Evolutionary conservation across 805 yeast genomes (phyloP).

Genomic region (Osmozyma mogii): DNA sequence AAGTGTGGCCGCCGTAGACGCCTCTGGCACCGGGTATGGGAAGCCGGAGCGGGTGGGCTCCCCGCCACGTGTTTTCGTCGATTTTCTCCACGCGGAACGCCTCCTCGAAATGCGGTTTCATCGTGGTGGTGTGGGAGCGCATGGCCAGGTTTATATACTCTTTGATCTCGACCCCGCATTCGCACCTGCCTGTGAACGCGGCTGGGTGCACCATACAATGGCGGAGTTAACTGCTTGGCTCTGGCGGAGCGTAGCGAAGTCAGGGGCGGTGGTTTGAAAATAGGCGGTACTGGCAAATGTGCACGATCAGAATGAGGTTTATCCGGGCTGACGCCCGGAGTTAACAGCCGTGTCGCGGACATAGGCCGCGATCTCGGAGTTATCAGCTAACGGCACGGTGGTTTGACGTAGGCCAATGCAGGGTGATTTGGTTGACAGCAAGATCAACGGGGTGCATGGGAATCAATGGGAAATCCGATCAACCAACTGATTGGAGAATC

Average conservation of each 20-base stretch:
- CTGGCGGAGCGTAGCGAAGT: background rate
- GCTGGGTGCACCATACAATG: background rate
- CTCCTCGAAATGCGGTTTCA: constrained; percentile 12
- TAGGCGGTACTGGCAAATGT: background rate
- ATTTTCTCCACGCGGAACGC: constrained; percentile 8
- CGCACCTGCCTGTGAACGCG: background rate
- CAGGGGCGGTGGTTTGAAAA: background rate
- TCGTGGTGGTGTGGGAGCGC: background rate
- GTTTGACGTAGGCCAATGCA: too few species aligned
- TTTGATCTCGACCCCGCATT: too few species aligned
- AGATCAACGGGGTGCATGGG: too few species aligned
- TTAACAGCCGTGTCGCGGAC: too few species aligned
- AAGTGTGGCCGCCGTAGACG: constrained; percentile 63
- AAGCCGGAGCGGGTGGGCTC: constrained; percentile 26
- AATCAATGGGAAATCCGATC: too few species aligned
- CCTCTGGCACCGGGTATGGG: constrained; percentile 48
- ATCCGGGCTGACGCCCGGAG: too few species aligned
- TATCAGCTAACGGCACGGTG: too few species aligned
- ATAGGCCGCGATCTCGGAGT: too few species aligned
- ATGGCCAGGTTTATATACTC: too few species aligned
- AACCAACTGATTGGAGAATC: background rate
- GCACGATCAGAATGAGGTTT: too few species aligned
- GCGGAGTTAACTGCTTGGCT: background rate
- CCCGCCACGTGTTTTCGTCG: constrained; percentile 16
- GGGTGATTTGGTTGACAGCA: too few species aligned